Percentiles rank a stretch among this genome's conserved stretches.
Conservation (phyloP, 306 rosid species). For the Abrus precatorius region DNA sequence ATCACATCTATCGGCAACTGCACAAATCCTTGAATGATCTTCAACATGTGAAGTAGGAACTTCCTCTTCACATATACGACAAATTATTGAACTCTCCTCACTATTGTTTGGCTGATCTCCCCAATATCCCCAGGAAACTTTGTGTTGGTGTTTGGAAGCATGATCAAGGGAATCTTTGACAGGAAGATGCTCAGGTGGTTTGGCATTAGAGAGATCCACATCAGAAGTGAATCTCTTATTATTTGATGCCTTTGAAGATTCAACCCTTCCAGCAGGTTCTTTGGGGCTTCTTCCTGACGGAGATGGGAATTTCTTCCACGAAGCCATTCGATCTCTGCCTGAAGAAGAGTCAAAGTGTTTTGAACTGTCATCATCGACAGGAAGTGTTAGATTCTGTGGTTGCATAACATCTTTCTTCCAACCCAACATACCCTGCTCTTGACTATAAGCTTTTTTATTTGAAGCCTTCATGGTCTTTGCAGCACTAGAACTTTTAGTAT, state of each 20-base stretch:
- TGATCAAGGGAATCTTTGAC: constrained; percentile 81
- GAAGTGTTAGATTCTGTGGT: constrained; percentile 55
- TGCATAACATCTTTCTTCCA: constrained; percentile 74
- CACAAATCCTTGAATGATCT: constrained; percentile 95
- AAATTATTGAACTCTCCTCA: constrained; percentile 89
- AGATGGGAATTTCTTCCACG: constrained; percentile 93
- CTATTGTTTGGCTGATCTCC: constrained; percentile 70
- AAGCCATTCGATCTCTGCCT: constrained; percentile 77
- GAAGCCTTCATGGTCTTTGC: constrained; percentile 71
- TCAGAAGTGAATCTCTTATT: constrained; percentile 65
- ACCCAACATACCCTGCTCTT: constrained; percentile 74
- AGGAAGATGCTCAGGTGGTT: constrained; percentile 70
- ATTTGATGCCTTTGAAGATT: constrained; percentile 64
- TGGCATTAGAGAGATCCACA: constrained; percentile 60
- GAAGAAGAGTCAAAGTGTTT: constrained; percentile 68
- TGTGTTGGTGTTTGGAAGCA: constrained; percentile 88
- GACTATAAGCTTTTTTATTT: constrained; percentile 85
- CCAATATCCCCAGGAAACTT: constrained; percentile 94
- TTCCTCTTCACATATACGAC: constrained; percentile 99
- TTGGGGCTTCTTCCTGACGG: constrained; percentile 64
- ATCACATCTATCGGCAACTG: constrained; percentile 97
- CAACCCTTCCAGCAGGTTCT: constrained; percentile 63
- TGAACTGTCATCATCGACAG: constrained; percentile 62
- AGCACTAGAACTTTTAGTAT: constrained; percentile 63
- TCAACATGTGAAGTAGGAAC: constrained; percentile 94